Base-by-base conservation (phyloP, 2,329 filamentous ascomycete species). In the Fusarium nygamai region DNA sequence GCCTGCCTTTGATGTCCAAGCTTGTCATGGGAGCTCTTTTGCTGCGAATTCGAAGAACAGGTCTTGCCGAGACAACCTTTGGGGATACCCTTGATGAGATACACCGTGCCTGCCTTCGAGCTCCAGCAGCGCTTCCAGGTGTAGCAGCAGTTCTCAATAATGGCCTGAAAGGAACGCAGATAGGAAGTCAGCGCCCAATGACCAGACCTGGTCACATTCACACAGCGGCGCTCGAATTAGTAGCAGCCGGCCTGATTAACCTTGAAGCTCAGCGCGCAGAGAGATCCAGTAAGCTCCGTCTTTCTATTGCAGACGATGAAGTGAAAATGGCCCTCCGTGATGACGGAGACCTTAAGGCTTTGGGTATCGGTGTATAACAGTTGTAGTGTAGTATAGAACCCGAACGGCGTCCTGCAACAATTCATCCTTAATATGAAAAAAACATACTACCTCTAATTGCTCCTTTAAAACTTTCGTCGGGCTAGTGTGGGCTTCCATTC, bases 261-360 rank as follows among this genome's bases (percentile, higher is more conserved):
- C 83, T 99, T 60, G 96, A 99, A 82, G 90, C 90, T 8, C 89
- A 92, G 68, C 91, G 91, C 74, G 92, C 95, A 1, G 96, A 98
- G 80, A 88, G 96, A 48, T 94, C 94, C 29, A 96, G 94, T 64
- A 95, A 97, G 82, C 90, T 99, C 46, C 88, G 96, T 64, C 86
- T 99, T 64, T 91, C 94, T 29, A 92, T 98, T 75, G 93, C 94
- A 19, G 94, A 98, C 69, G 96, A 98, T 79, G 96, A 99, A 83
- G 91, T 99, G 34, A 92, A 92, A 80, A 89, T 94, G 80, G 96
- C 96, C 36, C 91, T 98, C 76, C 91, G 92, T 68, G 95, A 98
- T 74, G 96, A 99, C 84, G 90, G 90, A 13, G 94, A 98, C 80
- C 92, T 97, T 63, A 95, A 92, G 82, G 92, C 93, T 44, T 86